These are phyloP conservation scores for Starmera dryadoides DNA, from an alignment of 805 yeast genomes.

Conservation along the genomic window DNA sequence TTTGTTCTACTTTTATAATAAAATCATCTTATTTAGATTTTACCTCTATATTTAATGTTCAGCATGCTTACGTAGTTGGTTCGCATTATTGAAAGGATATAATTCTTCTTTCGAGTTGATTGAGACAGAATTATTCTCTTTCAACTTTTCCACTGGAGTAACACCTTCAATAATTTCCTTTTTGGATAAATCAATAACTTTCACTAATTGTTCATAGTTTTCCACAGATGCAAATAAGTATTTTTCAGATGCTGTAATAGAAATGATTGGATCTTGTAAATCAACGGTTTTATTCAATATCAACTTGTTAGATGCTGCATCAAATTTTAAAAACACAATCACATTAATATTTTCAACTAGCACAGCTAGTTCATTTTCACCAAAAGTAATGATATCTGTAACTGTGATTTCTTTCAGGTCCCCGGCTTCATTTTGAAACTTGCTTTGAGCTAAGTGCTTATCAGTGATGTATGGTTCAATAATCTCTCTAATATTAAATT, in stretches of 20 bases:
- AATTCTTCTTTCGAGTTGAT: constrained; percentile 15
- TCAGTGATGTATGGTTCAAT: constrained; percentile 41
- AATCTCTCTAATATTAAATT: constrained; percentile 39
- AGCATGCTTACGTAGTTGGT: constrained; percentile 54
- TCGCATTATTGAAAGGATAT: constrained; percentile 44
- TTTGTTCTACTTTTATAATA: too few species aligned
- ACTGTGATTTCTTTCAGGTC: constrained; percentile 46
- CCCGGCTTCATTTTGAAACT: constrained; percentile 48
- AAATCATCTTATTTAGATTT: too few species aligned
- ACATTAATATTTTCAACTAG: constrained; percentile 45
- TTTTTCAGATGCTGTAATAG: constrained; percentile 25
- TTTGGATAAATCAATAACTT: constrained; percentile 13
- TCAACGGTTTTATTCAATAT: constrained; percentile 22
- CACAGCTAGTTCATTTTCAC: constrained; percentile 30
- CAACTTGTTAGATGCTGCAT: constrained; percentile 12
- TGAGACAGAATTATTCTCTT: constrained; percentile 13
- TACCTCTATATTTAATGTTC: too few species aligned
- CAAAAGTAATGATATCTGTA: constrained; percentile 32
- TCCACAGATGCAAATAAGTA: constrained; percentile 28
- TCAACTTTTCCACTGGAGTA: constrained; percentile 25
- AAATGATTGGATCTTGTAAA: constrained; percentile 22
- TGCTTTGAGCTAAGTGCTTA: constrained; percentile 54
- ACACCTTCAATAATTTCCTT: constrained; percentile 27
- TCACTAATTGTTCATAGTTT: constrained; percentile 15
- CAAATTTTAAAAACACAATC: constrained; percentile 25